Evolutionary conservation across 2,329 filamentous ascomycete genomes (phyloP), one percentile per base, ranked within the genome.

Genomic region (Alternaria gansuensis): DNA sequence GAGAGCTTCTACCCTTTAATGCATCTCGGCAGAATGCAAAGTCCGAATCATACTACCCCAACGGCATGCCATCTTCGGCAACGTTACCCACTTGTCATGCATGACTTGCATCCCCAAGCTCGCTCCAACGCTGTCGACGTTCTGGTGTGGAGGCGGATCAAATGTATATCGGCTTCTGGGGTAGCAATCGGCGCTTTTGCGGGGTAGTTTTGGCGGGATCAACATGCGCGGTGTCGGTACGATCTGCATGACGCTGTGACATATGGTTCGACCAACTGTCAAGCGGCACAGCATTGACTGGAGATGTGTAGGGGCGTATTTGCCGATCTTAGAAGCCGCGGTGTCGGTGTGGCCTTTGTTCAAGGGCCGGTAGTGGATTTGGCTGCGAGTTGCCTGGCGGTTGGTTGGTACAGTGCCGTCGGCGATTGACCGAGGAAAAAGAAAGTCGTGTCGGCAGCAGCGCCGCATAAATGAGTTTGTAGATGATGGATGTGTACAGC

Each of bases 161-260:
- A 46, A 49, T 17, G 24, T 36, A 44, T 57, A 26, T 49, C 39
- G 33, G 56, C 24, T 14, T 67, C 62, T 65, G 65, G 65, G 64
- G 62, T 61, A 62, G 26, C 28, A 46, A 52, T 57, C 49, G 54
- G 52, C 51, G 53, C 36, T 37, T 58, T 62, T 65, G 65, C 66
- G 67, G 67, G 65, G 67, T 70, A 68, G 59, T 44, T 40, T 40
- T 37, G 49, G 53, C 39, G 39, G 36, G 57, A 57, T 66, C 55
- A 53, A 50, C 55, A 33, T 43, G 41, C 49, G 29, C 50, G 44
- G 43, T 28, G 26, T 50, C 46, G 51, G 33, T 37, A 53, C 53
- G 40, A 52, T 41, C 37, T 54, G 52, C 58, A 56, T 60, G 52
- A 40, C 41, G 57, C 57, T 31, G 60, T 55, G 59, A 64, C 57